phyloP scores from a whole-genome alignment of 1,139 yeast species.

The Debaryomyces sp. region DNA sequence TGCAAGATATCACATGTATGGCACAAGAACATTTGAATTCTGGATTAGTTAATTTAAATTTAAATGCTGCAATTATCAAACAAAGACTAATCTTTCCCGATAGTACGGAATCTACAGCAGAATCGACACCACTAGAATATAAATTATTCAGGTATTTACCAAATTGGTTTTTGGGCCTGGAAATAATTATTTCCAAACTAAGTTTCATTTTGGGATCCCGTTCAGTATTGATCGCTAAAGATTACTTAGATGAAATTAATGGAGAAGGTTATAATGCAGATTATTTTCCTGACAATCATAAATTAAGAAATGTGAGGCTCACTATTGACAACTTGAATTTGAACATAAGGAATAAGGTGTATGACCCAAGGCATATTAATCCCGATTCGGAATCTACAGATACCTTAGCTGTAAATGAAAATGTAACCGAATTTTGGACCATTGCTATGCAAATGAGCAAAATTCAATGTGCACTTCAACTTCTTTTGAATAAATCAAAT shows the following conservation, averaged over 20 bases:
- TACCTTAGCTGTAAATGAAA: conserved; percentile 2
- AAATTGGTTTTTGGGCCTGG: conserved; percentile 44
- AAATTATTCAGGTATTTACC: conserved; percentile 47
- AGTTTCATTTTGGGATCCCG: conserved; percentile 55
- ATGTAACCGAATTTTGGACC: background rate
- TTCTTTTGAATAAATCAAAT: background rate
- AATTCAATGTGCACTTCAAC: background rate
- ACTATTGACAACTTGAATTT: conserved; percentile 13
- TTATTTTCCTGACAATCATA: conserved; percentile 36
- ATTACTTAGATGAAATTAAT: conserved; percentile 32
- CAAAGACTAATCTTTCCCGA: conserved; percentile 7
- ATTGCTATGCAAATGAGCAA: background rate
- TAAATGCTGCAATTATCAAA: conserved; percentile 29
- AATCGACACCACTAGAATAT: conserved; percentile 14
- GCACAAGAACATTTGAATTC: conserved; percentile 29
- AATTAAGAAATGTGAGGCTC: conserved; percentile 32
- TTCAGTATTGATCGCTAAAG: conserved; percentile 57
- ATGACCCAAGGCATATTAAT: background rate
- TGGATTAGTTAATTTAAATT: conserved; percentile 33
- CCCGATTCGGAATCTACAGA: background rate
- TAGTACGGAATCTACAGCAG: background rate
- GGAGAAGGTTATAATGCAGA: conserved; percentile 43
- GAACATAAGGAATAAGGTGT: conserved; percentile 6
- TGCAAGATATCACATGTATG: conserved; percentile 29
- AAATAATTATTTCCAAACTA: conserved; percentile 33